Conservation (phyloP, 371 early-diverging fungal genomes). For the Mucor irregularis region DNA sequence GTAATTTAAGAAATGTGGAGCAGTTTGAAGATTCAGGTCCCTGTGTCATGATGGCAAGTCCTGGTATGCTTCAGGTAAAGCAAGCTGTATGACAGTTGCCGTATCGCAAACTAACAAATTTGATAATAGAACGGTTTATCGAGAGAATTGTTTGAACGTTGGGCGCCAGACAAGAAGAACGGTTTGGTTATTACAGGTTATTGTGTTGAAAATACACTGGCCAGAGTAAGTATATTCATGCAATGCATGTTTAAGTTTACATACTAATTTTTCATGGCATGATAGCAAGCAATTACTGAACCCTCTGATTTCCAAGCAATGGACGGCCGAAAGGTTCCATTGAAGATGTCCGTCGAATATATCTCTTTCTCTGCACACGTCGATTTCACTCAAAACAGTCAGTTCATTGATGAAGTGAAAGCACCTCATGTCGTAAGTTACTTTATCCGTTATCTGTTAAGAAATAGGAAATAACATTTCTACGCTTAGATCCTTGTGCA, state of each 20-base stretch:
- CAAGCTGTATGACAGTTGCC: too few species aligned
- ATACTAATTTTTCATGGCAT: background rate
- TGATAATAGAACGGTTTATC: constrained; percentile 90
- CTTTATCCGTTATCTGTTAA: background rate
- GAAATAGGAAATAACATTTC: background rate
- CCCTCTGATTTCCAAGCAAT: constrained; percentile 92
- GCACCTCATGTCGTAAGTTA: constrained; percentile 88
- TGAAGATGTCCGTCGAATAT: constrained; percentile 94
- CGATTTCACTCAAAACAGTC: constrained; percentile 97
- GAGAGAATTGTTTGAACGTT: constrained; percentile 97
- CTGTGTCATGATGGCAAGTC: constrained; percentile 99
- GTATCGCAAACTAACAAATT: too few species aligned
- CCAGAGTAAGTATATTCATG: constrained; percentile 73
- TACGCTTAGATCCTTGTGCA: constrained; percentile 90
- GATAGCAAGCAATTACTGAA: constrained; percentile 86
- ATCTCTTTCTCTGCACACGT: constrained; percentile 99
- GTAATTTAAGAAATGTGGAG: constrained; percentile 90
- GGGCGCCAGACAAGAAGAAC: constrained; percentile 97
- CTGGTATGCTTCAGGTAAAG: constrained; percentile 97
- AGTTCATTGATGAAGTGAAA: constrained; percentile 97
- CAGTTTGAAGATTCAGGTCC: constrained; percentile 98
- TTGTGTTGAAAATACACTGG: constrained; percentile 99
- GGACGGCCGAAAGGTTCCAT: constrained; percentile 87
- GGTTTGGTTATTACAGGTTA: constrained; percentile 99
- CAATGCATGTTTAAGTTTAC: background rate